These are phyloP conservation scores for Yarrowia galli DNA, from an alignment of 1,139 yeast genomes.

Conservation along the genomic window DNA sequence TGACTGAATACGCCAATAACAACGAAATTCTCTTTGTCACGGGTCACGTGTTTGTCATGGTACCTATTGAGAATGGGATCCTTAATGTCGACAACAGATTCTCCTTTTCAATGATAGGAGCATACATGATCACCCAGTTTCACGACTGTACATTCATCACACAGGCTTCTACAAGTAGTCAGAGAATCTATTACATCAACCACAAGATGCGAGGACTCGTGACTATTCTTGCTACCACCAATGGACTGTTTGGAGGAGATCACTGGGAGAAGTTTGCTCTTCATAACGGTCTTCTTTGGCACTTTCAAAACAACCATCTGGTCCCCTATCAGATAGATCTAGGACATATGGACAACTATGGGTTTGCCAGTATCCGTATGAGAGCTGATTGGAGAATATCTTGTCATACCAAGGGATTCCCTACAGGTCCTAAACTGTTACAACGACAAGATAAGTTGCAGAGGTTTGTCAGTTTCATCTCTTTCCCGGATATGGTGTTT, in stretches of 20 bases:
- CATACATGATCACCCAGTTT: conserved; percentile 18
- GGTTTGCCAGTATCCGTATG: neutral
- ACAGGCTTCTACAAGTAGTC: neutral
- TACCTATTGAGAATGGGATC: too few species aligned
- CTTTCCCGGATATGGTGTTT: conserved; percentile 13
- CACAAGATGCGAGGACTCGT: neutral
- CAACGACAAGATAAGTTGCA: conserved; percentile 8
- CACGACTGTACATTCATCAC: conserved; percentile 16
- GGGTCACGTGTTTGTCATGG: conserved; percentile 8
- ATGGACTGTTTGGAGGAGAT: conserved; percentile 18
- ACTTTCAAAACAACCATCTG: neutral
- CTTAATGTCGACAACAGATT: neutral
- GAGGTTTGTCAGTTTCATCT: neutral
- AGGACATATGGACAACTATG: neutral
- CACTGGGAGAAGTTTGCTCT: conserved; percentile 27
- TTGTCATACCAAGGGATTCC: neutral
- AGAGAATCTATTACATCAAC: conserved; percentile 5
- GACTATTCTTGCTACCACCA: neutral
- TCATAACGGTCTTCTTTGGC: conserved; percentile 12
- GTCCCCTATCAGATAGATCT: conserved; percentile 12
- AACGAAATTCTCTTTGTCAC: conserved; percentile 2
- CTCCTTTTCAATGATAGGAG: conserved; percentile 12
- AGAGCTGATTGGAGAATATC: conserved; percentile 3
- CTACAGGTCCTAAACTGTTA: neutral
- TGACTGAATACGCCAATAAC: neutral